Conservation (phyloP, 2,329 filamentous ascomycete genomes). For the Fusarium continuum region DNA sequence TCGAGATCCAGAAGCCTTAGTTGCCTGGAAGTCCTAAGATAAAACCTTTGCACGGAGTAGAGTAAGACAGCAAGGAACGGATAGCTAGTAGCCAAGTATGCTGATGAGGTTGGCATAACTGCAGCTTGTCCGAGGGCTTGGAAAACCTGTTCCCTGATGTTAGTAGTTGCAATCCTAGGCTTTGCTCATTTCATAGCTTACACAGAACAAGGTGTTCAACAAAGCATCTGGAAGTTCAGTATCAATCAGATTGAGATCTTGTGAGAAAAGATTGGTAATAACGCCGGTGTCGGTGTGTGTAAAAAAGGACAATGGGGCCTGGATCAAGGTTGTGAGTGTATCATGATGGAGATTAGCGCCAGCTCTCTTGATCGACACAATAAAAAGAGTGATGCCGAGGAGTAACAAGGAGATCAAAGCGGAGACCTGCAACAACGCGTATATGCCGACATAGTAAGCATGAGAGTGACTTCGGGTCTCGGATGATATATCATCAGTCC, state of each 20-base stretch:
- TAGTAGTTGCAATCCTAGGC: too few relatives aligned
- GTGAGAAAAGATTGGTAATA: conserved; percentile 54
- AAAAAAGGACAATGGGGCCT: conserved; percentile 54
- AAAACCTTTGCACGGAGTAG: conserved; percentile 63
- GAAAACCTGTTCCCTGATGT: too few relatives aligned
- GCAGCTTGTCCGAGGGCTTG: conserved; percentile 13
- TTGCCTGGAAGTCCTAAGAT: conserved; percentile 67
- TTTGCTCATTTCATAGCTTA: too few relatives aligned
- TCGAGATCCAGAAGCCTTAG: conserved; percentile 67
- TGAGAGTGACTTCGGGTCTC: too few relatives aligned
- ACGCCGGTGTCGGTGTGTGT: conserved; percentile 52
- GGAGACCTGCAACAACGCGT: conserved; percentile 34
- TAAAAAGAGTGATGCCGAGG: conserved; percentile 17
- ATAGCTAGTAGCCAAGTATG: conserved; percentile 57
- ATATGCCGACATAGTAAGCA: conserved; percentile 39
- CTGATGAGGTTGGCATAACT: conserved; percentile 48
- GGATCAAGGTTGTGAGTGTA: conserved; percentile 47
- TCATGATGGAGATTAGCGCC: conserved; percentile 46
- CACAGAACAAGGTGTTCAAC: too few relatives aligned
- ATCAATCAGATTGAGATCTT: conserved; percentile 52
- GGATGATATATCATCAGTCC: too few relatives aligned
- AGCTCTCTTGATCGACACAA: conserved; percentile 42
- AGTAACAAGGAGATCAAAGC: conserved; percentile 32
- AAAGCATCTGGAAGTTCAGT: conserved; percentile 49
- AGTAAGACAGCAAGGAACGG: conserved; percentile 57